These are phyloP conservation scores for Pseudonitzschia multiseries DNA, from an alignment of 108 stramenopile genomes.

Conservation along the genomic window DNA sequence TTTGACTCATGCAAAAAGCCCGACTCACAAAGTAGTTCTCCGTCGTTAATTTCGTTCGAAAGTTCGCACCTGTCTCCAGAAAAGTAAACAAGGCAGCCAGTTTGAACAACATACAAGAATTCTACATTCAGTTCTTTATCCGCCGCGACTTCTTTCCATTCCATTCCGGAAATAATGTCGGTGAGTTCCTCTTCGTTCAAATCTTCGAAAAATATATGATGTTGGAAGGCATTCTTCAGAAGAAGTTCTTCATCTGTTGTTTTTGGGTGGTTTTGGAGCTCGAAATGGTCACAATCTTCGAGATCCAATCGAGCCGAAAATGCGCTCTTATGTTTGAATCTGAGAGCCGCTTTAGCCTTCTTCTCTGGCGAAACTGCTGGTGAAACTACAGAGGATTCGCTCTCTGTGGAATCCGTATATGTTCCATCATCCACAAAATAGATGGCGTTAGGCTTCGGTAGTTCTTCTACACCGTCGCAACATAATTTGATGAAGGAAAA, in stretches of 20 bases:
- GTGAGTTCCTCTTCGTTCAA: conserved; percentile 46
- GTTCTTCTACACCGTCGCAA: conserved; percentile 1
- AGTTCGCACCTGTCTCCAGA: conserved; percentile 45
- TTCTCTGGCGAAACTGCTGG: not conserved
- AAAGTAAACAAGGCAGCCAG: conserved; percentile 55
- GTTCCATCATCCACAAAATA: not conserved
- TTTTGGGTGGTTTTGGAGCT: conserved; percentile 26
- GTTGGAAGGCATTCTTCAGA: conserved; percentile 53
- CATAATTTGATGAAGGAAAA: conserved; percentile 3
- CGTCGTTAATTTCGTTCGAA: conserved; percentile 37
- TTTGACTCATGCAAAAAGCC: conserved; percentile 84
- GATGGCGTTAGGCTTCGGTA: not conserved
- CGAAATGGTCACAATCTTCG: not conserved
- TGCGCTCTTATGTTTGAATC: not conserved
- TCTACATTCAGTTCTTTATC: conserved; percentile 64
- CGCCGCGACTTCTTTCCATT: conserved; percentile 37
- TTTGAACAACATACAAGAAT: conserved; percentile 73
- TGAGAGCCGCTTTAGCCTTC: not conserved
- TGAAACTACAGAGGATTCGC: not conserved
- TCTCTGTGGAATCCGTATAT: not conserved
- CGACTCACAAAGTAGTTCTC: conserved; percentile 81
- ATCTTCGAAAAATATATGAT: conserved; percentile 68
- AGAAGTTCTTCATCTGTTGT: conserved; percentile 49
- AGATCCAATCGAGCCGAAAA: conserved; percentile 9
- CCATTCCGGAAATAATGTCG: conserved; percentile 58